These are phyloP conservation scores for Alectoria sarmentosa DNA, from an alignment of 495 filamentous ascomycete genomes.

Conservation along the genomic window DNA sequence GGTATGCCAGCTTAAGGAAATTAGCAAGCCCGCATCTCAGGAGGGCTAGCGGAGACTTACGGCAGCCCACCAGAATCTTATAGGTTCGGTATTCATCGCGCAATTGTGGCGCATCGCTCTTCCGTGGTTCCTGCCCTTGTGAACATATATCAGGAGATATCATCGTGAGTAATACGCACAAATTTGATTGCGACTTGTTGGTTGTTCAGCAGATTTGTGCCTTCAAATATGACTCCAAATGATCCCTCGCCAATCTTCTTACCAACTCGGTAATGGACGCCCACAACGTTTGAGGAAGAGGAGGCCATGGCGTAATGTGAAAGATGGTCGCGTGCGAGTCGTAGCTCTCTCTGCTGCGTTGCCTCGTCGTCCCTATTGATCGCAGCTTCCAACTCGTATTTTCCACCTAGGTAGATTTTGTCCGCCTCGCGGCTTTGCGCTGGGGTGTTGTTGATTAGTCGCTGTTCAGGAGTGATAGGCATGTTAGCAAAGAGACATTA, in stretches of 20 bases:
- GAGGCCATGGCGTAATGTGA: slow-evolving; percentile 60
- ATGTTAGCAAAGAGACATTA: slow-evolving; percentile 8
- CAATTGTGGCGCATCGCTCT: slow-evolving; percentile 96
- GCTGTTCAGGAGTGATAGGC: background rate
- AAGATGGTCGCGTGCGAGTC: background rate
- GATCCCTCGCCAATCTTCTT: slow-evolving; percentile 99
- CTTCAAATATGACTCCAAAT: slow-evolving; percentile 98
- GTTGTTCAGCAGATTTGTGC: slow-evolving; percentile 96
- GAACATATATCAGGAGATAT: slow-evolving; percentile 6
- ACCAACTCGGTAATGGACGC: slow-evolving; percentile 96
- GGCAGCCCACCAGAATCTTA: slow-evolving; percentile 98
- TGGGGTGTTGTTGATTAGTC: background rate
- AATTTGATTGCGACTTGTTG: slow-evolving; percentile 99
- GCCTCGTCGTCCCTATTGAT: background rate
- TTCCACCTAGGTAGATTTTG: background rate
- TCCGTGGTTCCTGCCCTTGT: slow-evolving; percentile 77
- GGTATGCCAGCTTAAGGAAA: slow-evolving; percentile 75
- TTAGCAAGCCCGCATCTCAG: slow-evolving; percentile 10
- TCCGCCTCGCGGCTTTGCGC: background rate
- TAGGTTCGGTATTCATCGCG: slow-evolving; percentile 99
- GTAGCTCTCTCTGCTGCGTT: slow-evolving; percentile 3
- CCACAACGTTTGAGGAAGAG: slow-evolving; percentile 95
- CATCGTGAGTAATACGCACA: slow-evolving; percentile 48
- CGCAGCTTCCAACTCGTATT: background rate
- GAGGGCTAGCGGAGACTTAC: slow-evolving; percentile 55